These are phyloP conservation scores for Aphanoascus verrucosus DNA, from an alignment of 2,329 filamentous ascomycete species.

Conservation along the genomic window DNA sequence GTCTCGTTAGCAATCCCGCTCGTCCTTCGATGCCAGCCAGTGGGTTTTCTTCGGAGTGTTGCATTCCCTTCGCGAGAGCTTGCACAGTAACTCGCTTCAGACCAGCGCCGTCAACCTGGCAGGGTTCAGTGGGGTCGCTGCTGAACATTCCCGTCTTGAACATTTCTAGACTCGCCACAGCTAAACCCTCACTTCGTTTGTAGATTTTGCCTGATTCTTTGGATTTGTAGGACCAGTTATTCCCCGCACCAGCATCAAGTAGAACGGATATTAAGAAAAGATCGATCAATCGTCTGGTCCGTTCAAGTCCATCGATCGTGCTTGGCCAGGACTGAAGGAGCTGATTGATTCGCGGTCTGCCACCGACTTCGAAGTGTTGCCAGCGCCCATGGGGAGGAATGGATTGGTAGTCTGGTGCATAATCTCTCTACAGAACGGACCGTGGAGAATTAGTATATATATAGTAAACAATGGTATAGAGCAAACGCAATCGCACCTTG, in stretches of 20 bases:
- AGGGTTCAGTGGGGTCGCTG: conserved; percentile 66
- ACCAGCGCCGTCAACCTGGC: conserved; percentile 78
- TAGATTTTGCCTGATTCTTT: conserved; percentile 76
- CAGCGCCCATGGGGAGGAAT: conserved; percentile 72
- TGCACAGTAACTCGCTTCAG: conserved; percentile 64
- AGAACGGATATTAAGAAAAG: conserved; percentile 53
- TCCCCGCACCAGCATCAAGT: conserved; percentile 68
- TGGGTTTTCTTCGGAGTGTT: conserved; percentile 69
- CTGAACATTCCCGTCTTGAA: conserved; percentile 89
- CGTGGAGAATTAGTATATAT: background rate
- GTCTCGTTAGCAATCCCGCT: conserved; percentile 62
- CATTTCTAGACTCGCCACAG: conserved; percentile 72
- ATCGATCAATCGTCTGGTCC: conserved; percentile 47
- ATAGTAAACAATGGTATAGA: background rate
- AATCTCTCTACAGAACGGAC: conserved; percentile 45
- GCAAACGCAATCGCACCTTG: conserved; percentile 52
- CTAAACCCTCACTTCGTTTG: conserved; percentile 76
- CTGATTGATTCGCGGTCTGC: conserved; percentile 39
- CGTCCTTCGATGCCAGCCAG: conserved; percentile 79
- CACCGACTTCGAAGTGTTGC: conserved; percentile 54
- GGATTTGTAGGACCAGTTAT: conserved; percentile 84
- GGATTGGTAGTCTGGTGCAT: conserved; percentile 53
- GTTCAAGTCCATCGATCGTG: conserved; percentile 37
- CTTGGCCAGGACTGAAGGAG: conserved; percentile 40
- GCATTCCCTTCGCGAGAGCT: conserved; percentile 67